phyloP scores from a whole-genome alignment of 148 eudicot genomes.

The Fagopyrum tataricum region DNA sequence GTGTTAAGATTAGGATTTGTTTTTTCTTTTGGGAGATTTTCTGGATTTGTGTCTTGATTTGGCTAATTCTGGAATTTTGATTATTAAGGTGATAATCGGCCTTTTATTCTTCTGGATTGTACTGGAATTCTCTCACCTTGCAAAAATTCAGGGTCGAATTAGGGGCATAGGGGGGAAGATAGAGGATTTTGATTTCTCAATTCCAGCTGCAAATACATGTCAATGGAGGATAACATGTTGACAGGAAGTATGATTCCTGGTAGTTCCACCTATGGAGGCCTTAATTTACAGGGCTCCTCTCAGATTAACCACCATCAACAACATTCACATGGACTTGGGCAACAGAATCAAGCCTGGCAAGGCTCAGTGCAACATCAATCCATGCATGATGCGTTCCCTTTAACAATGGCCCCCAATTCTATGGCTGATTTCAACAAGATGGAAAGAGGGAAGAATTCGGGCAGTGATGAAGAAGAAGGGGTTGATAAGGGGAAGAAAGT shows the following conservation, averaged over 20 bases:
- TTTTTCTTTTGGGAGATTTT: no score
- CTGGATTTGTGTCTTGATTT: no score
- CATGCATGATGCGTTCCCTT: not conserved
- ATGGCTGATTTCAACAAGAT: not conserved
- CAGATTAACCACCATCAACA: not conserved
- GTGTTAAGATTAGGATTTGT: no score
- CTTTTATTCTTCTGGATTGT: no score
- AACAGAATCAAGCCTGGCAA: not conserved
- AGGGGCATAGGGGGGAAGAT: no score
- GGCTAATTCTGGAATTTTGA: no score
- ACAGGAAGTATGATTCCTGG: not conserved
- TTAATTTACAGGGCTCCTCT: not conserved
- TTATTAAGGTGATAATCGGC: no score
- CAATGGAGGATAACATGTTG: not conserved
- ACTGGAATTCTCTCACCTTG: no score
- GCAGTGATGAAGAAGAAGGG: not conserved
- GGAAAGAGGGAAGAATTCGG: not conserved
- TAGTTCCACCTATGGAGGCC: not conserved
- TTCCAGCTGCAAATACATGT: not conserved
- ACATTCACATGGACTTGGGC: not conserved
- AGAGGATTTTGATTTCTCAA: no score
- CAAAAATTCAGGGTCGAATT: no score
- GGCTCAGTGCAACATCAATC: not conserved
- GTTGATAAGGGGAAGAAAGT: not conserved
- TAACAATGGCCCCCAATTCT: not conserved